Base-by-base conservation (phyloP, 495 filamentous ascomycete genomes). In the Podospora didyma region DNA sequence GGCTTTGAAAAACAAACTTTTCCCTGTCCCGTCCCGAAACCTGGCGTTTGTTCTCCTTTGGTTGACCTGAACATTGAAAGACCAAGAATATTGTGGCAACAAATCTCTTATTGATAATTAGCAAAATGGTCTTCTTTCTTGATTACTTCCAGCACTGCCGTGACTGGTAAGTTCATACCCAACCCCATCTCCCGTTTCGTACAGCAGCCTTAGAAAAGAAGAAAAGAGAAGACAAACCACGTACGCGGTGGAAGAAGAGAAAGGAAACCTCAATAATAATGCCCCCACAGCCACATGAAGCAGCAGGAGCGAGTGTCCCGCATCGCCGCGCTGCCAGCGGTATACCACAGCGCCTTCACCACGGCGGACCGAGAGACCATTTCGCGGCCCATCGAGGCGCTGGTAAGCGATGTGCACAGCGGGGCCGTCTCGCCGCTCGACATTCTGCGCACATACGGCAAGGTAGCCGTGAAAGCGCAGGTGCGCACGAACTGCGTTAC, bases 401-500 rank as follows among this genome's bases (percentile, higher is more conserved):
- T 97, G 19, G 91, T 96, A 3, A 70, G 84, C 45, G 83, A 86
- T 72, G 87, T 98, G 16, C 89, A 95, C 28, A 76, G 82, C 9
- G 75, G 83, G 21, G 69, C 76, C n/a, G 70, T 85, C 42, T 74
- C 82, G 3, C 85, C 91, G 0, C 70, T 87, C 24, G 85, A 92
- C 54, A 81, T 98, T 26, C 84, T 98, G 14, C 85, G 76, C 53
- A 85, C 91, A n/a, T 98, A 96, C 65, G 90, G 90, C 63, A 96
- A 95, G 72, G 82, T 92, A 11, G 89, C 93, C 1, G 70, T 96
- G 34, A 85, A 83, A 60, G 94, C 92, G 6, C 94, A 97, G 49
- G 77, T 84, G 46, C 86, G 88, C 69, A 96, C 92, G 0, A 97
- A 96, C 70, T 96, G 90, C 61, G 71, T 96, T 4, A 98, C 94